Conservation (phyloP, 805 yeast genomes). For the Alloascoidea africana region DNA sequence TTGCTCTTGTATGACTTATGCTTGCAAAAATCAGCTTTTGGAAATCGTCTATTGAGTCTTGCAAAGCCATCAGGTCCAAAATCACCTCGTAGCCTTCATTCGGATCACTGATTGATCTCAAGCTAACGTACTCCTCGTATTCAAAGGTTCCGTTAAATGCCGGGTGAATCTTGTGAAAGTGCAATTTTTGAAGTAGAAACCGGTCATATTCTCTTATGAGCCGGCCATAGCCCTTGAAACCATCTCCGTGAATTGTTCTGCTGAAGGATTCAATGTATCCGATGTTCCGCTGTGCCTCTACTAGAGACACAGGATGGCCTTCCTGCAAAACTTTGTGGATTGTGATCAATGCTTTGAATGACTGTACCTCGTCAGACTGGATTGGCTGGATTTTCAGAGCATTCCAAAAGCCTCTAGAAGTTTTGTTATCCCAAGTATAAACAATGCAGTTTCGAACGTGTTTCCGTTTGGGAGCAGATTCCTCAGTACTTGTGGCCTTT, state of each 20-base stretch:
- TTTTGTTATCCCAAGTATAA: slow-evolving; percentile 90
- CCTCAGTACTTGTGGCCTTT: slow-evolving; percentile 79
- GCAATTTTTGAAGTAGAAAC: slow-evolving; percentile 55
- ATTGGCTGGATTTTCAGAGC: slow-evolving; percentile 66
- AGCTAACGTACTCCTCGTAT: slow-evolving; percentile 85
- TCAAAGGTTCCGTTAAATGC: slow-evolving; percentile 94
- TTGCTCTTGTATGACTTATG: slow-evolving; percentile 38
- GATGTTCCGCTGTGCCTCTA: slow-evolving; percentile 65
- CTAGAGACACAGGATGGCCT: slow-evolving; percentile 80
- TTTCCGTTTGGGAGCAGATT: slow-evolving; percentile 87
- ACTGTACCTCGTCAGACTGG: slow-evolving; percentile 67
- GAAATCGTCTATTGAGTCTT: slow-evolving; percentile 69
- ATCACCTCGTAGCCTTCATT: slow-evolving; percentile 91
- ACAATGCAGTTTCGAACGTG: slow-evolving; percentile 91
- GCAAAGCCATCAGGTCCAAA: slow-evolving; percentile 70
- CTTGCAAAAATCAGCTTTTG: slow-evolving; percentile 65
- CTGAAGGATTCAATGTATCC: slow-evolving; percentile 68
- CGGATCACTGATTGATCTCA: slow-evolving; percentile 80
- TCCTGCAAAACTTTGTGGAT: slow-evolving; percentile 92
- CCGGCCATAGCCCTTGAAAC: slow-evolving; percentile 41
- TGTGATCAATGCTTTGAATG: slow-evolving; percentile 73
- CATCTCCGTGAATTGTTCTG: slow-evolving; percentile 27
- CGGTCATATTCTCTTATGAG: slow-evolving; percentile 65
- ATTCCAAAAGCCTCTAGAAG: slow-evolving; percentile 75
- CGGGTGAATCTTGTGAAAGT: slow-evolving; percentile 71